phyloP scores from a whole-genome alignment of 2,329 filamentous ascomycete genomes.

The Aspergillus tanneri region DNA sequence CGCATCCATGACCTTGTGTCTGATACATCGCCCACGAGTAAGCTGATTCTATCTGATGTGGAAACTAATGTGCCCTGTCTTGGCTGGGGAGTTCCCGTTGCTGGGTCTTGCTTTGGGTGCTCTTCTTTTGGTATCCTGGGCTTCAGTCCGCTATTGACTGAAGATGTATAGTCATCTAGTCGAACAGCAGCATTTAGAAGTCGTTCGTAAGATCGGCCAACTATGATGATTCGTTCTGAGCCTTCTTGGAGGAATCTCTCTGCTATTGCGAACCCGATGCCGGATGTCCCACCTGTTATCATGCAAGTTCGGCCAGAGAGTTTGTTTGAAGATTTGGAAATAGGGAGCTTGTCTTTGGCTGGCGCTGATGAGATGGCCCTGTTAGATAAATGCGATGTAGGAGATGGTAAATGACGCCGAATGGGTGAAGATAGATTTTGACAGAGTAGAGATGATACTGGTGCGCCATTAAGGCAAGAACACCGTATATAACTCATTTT shows the following conservation, averaged over 20 bases:
- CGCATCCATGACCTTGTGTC: slow-evolving; percentile 34
- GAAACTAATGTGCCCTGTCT: slow-evolving; percentile 12
- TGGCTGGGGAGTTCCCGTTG: no score
- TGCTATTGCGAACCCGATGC: slow-evolving; percentile 69
- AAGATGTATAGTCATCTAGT: slow-evolving; percentile 16
- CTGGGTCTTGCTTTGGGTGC: no score
- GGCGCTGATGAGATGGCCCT: slow-evolving; percentile 5
- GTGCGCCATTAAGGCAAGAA: no score
- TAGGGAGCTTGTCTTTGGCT: background rate
- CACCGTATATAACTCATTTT: no score
- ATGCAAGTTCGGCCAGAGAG: slow-evolving; percentile 47
- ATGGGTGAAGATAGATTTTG: background rate
- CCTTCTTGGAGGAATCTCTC: slow-evolving; percentile 63
- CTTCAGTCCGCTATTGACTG: background rate
- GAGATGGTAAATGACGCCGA: background rate
- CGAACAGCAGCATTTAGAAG: slow-evolving; percentile 41
- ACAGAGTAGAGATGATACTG: background rate
- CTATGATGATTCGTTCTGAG: slow-evolving; percentile 57
- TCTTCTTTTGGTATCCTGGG: no score
- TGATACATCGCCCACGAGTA: slow-evolving; percentile 42
- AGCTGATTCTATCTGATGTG: slow-evolving; percentile 22
- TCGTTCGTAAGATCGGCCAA: slow-evolving; percentile 57
- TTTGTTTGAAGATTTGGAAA: slow-evolving; percentile 7
- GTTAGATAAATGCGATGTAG: background rate
- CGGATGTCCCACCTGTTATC: slow-evolving; percentile 68